These are phyloP conservation scores for Pythium utonaiense DNA, from an alignment of 352 stramenopile genomes.

Conservation along the genomic window DNA sequence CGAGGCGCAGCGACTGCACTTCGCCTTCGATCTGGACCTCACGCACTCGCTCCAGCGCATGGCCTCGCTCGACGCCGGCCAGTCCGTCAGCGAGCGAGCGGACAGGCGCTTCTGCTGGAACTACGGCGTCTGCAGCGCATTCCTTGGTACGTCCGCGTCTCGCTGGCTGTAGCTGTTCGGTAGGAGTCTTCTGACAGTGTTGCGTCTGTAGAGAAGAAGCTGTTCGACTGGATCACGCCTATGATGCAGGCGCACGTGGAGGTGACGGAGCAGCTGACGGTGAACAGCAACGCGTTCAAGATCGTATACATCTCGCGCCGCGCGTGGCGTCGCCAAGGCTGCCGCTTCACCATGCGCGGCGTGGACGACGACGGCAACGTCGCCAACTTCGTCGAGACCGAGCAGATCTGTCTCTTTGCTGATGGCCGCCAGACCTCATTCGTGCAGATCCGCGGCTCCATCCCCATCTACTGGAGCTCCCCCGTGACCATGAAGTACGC, in stretches of 20 bases:
- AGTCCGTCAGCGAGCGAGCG: conserved; percentile 37
- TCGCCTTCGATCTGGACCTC: conserved; percentile 54
- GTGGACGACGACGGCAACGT: conserved; percentile 85
- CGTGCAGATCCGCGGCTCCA: conserved; percentile 94
- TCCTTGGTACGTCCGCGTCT: conserved; percentile 66
- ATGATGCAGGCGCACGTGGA: conserved; percentile 62
- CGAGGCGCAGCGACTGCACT: conserved; percentile 50
- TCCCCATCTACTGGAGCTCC: conserved; percentile 93
- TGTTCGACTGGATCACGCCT: conserved; percentile 55
- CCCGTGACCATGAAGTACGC: conserved; percentile 90
- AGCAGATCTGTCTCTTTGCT: conserved; percentile 80
- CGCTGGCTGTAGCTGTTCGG: too few relatives aligned
- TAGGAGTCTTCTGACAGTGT: conserved; percentile 54
- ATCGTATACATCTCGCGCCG: conserved; percentile 69
- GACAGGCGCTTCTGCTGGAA: conserved; percentile 93
- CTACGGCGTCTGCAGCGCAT: conserved; percentile 54
- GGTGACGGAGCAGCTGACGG: conserved; percentile 47
- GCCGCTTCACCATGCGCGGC: conserved; percentile 91
- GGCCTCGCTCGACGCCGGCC: conserved; percentile 42
- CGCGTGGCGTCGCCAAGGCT: conserved; percentile 72
- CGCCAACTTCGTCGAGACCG: conserved; percentile 94
- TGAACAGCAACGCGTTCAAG: conserved; percentile 42
- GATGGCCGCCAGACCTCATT: conserved; percentile 77
- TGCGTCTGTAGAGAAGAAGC: conserved; percentile 31
- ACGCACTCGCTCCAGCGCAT: conserved; percentile 62